Conservation (phyloP, 805 yeast species). For the Yamadazyma tumulicola region DNA sequence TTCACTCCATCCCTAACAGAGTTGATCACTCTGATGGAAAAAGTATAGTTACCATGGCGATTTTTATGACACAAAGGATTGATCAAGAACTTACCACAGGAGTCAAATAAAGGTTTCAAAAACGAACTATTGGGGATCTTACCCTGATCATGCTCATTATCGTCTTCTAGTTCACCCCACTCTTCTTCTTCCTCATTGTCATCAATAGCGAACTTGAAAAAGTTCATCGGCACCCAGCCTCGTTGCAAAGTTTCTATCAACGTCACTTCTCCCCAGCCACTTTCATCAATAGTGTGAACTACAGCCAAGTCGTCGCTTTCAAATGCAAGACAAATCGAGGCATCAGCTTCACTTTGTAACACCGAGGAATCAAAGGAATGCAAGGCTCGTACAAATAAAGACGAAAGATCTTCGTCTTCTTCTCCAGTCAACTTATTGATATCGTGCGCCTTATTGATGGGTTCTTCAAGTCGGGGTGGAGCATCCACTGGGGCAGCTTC, state of each 20-base stretch:
- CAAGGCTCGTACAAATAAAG: constrained; percentile 53
- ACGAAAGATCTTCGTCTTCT: constrained; percentile 46
- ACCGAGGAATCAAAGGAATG: constrained; percentile 58
- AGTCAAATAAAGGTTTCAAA: constrained; percentile 50
- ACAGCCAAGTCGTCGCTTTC: constrained; percentile 68
- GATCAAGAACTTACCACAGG: constrained; percentile 63
- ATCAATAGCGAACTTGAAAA: constrained; percentile 51
- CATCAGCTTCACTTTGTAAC: constrained; percentile 61
- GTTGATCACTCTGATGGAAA: constrained; percentile 56
- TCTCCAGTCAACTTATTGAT: constrained; percentile 5
- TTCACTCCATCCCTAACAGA: constrained; percentile 73
- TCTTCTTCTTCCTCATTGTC: constrained; percentile 20
- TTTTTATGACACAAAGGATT: constrained; percentile 55
- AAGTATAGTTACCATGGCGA: constrained; percentile 43
- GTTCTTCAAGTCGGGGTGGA: too few relatives aligned
- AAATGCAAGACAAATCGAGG: constrained; percentile 71
- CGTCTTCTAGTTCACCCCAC: constrained; percentile 23
- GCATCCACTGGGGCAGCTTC: neutral
- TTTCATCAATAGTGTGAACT: constrained; percentile 72
- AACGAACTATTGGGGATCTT: constrained; percentile 43
- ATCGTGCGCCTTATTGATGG: constrained; percentile 9
- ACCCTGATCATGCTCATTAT: constrained; percentile 27
- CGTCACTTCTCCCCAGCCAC: constrained; percentile 89
- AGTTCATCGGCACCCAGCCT: constrained; percentile 88
- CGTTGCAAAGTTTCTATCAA: constrained; percentile 56